Conservation (phyloP, 108 stramenopile genomes). For the Pseudonitzschia multistriata region DNA sequence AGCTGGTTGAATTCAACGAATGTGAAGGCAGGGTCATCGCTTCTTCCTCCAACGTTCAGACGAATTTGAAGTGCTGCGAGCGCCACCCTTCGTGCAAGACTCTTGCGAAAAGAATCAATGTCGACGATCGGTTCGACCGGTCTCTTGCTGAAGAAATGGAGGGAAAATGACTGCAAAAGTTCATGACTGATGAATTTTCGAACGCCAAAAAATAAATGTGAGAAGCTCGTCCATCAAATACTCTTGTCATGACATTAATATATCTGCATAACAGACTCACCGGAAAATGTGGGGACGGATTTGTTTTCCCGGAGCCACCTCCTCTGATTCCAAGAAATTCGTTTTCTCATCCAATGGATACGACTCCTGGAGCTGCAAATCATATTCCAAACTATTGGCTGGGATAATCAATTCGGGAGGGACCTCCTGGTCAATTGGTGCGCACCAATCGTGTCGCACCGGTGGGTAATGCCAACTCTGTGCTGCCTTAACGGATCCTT, state of each 20-base stretch:
- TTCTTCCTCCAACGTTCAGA: constrained; percentile 88
- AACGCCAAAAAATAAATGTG: background rate
- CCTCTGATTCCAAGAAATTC: constrained; percentile 60
- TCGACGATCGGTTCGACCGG: constrained; percentile 90
- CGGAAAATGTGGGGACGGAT: constrained; percentile 87
- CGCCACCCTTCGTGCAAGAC: constrained; percentile 87
- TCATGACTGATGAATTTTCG: constrained; percentile 70
- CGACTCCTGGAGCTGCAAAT: constrained; percentile 75
- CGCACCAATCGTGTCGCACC: constrained; percentile 83
- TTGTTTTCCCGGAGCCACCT: constrained; percentile 58
- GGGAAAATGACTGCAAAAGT: constrained; percentile 88
- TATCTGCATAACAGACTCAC: constrained; percentile 18
- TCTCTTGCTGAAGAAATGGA: constrained; percentile 96
- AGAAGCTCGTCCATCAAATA: background rate
- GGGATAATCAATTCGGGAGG: constrained; percentile 38
- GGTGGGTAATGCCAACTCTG: constrained; percentile 93
- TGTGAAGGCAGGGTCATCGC: constrained; percentile 93
- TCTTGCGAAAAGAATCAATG: constrained; percentile 79
- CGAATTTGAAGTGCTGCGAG: constrained; percentile 95
- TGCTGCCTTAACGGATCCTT: constrained; percentile 72
- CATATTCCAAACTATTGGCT: constrained; percentile 46
- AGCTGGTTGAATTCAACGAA: constrained; percentile 98
- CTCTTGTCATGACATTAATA: background rate
- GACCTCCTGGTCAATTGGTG: constrained; percentile 35
- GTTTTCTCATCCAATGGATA: constrained; percentile 81